Base-by-base conservation (phyloP, 2,329 filamentous ascomycete genomes). In the Coniochaeta sp. region DNA sequence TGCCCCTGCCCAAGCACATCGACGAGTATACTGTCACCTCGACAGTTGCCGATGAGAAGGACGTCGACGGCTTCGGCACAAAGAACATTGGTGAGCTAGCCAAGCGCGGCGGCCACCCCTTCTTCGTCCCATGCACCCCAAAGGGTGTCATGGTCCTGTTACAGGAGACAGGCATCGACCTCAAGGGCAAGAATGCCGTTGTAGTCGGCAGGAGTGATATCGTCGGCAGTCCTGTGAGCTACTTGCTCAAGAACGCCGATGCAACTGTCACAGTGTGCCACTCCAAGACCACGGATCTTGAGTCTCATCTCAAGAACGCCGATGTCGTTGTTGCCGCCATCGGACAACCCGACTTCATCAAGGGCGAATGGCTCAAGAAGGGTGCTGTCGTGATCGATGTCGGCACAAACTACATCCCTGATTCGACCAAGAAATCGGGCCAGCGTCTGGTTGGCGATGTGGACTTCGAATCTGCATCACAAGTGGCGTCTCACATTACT, bases 311-410 rank as follows among this genome's bases (percentile, higher is more conserved):
- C 70, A 93, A 90, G 79, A 80, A 82, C 61, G 95, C 95, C 47
- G 95, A 99, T 71, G 86, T 99, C 62, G 81, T 99, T 56, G 86
- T 99, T 59, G 93, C 92, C 33, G 95, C 95, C 61, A 96, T 99
- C 74, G 95, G 95, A 34, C 82, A 91, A 72, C 82, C 93, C 9
- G 84, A 85, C 61, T 96, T 96, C 69, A 88, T 99, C 70, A 93
- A 95, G 77, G 95, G 93, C 65, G 91, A 96, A 63, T 98, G 93
- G 92, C 74, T 99, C 65, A 99, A 98, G 81, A 87, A 89, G 19
- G 95, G 93, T 38, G 91, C 85, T n/a, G 89, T 99, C 6, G 92
- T 99, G 44, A 96, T 99, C 69, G 95, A 99, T 70, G 95, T 99
- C 19, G 95, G 95, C 63, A 99, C 93, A 65, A 99, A 99, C 80